phyloP scores from a whole-genome alignment of 495 filamentous ascomycete species.

The Aspergillus haitiensis region DNA sequence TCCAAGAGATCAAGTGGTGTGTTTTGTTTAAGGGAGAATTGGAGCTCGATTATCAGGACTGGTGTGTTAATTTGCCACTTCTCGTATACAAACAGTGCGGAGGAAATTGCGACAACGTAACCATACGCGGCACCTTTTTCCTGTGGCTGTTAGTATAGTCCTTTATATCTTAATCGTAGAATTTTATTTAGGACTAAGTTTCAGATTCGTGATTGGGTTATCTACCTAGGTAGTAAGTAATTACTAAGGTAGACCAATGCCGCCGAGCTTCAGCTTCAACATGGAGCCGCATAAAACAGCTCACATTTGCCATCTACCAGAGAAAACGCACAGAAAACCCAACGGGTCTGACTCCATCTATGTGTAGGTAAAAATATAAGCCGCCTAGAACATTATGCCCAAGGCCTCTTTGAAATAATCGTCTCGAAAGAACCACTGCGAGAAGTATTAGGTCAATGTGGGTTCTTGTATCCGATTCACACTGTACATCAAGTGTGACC shows the following conservation, averaged over 20 bases:
- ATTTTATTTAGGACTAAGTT: too few species aligned
- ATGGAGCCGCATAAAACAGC: conserved; percentile 33
- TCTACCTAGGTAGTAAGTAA: too few species aligned
- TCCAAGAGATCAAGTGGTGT: neutral
- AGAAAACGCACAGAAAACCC: conserved; percentile 43
- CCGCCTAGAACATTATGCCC: conserved; percentile 43
- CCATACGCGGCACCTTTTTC: too few species aligned
- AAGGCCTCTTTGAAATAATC: conserved; percentile 41
- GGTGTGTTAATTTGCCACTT: conserved; percentile 3
- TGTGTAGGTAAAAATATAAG: conserved; percentile 42
- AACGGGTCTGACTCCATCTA: conserved; percentile 33
- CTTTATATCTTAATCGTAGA: neutral
- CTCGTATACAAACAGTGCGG: neutral
- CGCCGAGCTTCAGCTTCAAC: conserved; percentile 18
- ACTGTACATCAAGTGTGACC: too few species aligned
- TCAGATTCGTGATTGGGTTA: too few species aligned
- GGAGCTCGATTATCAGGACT: neutral
- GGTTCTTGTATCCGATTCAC: too few species aligned
- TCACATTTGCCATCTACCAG: conserved; percentile 52
- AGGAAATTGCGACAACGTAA: neutral
- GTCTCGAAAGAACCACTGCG: neutral
- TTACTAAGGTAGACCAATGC: too few species aligned
- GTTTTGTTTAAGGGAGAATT: neutral
- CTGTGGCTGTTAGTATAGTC: neutral
- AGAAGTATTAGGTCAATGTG: too few species aligned